A percentile compares a stretch with the other conserved stretches of the same genome.
phyloP scores from a whole-genome alignment of 1,284 basidiomycete species.

The Ceratobasidium sp. region DNA sequence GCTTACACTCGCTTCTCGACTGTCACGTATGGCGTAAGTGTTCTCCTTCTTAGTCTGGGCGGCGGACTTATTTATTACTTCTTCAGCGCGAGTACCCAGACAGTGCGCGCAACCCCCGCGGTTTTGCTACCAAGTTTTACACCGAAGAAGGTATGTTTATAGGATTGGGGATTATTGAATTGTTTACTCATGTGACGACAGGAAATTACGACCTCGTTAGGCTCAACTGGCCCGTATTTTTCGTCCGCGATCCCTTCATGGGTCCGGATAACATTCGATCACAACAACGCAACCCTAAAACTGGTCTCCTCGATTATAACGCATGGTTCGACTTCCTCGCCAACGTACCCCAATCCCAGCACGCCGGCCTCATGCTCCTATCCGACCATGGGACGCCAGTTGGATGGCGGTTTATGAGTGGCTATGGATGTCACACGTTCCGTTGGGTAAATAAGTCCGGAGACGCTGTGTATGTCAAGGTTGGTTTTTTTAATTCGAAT shows the following conservation, averaged over 20 bases:
- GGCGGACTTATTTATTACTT: neutral
- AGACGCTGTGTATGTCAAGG: slow-evolving; percentile 84
- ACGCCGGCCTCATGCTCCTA: slow-evolving; percentile 82
- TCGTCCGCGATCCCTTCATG: slow-evolving; percentile 76
- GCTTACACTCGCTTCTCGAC: slow-evolving; percentile 89
- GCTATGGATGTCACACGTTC: slow-evolving; percentile 78
- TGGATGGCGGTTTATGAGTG: slow-evolving; percentile 86
- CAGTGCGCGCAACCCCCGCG: slow-evolving; percentile 92
- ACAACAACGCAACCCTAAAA: slow-evolving; percentile 54
- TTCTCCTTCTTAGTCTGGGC: neutral
- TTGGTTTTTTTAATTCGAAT: slow-evolving; percentile 69
- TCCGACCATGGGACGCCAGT: slow-evolving; percentile 94
- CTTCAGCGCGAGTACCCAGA: slow-evolving; percentile 89
- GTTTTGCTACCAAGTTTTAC: slow-evolving; percentile 88
- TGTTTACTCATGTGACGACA: neutral
- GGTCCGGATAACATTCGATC: slow-evolving; percentile 54
- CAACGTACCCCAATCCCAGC: slow-evolving; percentile 67
- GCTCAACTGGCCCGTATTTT: slow-evolving; percentile 89
- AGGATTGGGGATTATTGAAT: slow-evolving; percentile 29
- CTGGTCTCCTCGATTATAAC: slow-evolving; percentile 55
- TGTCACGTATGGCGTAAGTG: slow-evolving; percentile 62
- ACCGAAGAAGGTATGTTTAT: slow-evolving; percentile 92
- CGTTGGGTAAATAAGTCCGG: slow-evolving; percentile 77
- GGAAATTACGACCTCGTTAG: slow-evolving; percentile 57
- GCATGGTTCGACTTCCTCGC: slow-evolving; percentile 56